Evolutionary conservation across 495 filamentous ascomycete species (phyloP), one percentile per base, ranked within the genome.

Genomic region (Penicillium parvum): DNA sequence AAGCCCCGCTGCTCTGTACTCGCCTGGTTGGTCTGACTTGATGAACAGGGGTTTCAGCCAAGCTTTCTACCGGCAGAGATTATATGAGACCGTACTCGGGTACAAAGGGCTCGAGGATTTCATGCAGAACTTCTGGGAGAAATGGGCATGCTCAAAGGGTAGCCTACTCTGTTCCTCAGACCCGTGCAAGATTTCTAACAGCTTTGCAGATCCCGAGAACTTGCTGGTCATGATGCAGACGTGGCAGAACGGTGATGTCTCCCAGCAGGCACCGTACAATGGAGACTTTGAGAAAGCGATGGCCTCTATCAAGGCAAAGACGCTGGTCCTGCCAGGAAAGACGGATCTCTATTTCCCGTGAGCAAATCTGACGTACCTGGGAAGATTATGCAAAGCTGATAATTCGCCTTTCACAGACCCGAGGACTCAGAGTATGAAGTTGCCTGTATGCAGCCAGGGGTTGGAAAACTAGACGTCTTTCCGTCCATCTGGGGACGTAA

Each of bases 311-410:
- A 82, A 81, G 55, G 82, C 82, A 5, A 84, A 81, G 49, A 76
- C 75, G 0, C 58, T 87, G 18, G 78, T 86, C 7, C 51, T 86
- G 6, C 83, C 84, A 1, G 57, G 63, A 5, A 75, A 84, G 55
- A 86, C 82, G 0, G 84, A 88, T 55, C 64, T 86, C 4, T 88
- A 88, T 53, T 88, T 88, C 57, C 81, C 84, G 68, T 81, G 60
- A 65, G 79, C 65, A 3, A 20, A 0, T 0, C 4, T 18, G 17
- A 11, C 1, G 12, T n/a, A 1, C 7, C 7, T 28, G 12, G 9
- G 4, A 4, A 16, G 1, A 5, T 15, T 12, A 12, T 10, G 1
- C 3, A 23, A 40, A 22, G 22, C 53, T 66, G 28, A 65, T 27
- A 36, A 14, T 32, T 3, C 15, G 19, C 15, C 27, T 6, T 12